Evolutionary conservation across 1,284 basidiomycete species (phyloP).

Genomic region (Ustilago cynodontis): DNA sequence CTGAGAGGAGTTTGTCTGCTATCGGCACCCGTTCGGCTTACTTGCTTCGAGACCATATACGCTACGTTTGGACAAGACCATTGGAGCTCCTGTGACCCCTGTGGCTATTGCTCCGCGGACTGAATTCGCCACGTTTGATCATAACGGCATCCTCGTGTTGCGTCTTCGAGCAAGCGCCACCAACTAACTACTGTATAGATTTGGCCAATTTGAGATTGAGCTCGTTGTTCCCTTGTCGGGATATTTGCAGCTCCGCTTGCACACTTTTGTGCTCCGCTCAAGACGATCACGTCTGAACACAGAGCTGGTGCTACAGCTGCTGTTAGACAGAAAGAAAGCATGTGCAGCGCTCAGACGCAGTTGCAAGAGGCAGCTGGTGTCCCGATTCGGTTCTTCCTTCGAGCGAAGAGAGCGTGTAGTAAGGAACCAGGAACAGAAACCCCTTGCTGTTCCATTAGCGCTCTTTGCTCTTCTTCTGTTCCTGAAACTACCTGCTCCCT

Average conservation of each 20-base stretch:
- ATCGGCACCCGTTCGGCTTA: no score
- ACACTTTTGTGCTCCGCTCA: slow-evolving; percentile 9
- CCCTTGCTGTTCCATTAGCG: slow-evolving; percentile 10
- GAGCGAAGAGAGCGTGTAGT: background rate
- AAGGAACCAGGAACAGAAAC: slow-evolving; percentile 20
- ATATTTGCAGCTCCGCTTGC: slow-evolving; percentile 6
- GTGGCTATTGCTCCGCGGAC: background rate
- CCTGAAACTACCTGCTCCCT: background rate
- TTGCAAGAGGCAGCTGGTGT: slow-evolving; percentile 2
- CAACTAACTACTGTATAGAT: no score
- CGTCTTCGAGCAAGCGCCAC: no score
- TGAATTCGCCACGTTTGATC: background rate
- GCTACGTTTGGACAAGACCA: background rate
- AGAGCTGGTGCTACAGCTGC: background rate
- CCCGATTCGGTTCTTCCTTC: slow-evolving; percentile 4
- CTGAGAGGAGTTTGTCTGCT: no score
- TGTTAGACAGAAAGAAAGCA: background rate
- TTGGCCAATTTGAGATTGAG: background rate
- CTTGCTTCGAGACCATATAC: background rate
- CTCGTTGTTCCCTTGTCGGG: slow-evolving; percentile 13
- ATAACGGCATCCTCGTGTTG: background rate
- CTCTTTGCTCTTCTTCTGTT: slow-evolving; percentile 1
- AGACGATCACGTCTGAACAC: background rate
- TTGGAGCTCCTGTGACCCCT: background rate
- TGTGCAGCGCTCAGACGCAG: slow-evolving; percentile 19